phyloP scores from a whole-genome alignment of 345 rosid genomes.

The Citrus sinensis region DNA sequence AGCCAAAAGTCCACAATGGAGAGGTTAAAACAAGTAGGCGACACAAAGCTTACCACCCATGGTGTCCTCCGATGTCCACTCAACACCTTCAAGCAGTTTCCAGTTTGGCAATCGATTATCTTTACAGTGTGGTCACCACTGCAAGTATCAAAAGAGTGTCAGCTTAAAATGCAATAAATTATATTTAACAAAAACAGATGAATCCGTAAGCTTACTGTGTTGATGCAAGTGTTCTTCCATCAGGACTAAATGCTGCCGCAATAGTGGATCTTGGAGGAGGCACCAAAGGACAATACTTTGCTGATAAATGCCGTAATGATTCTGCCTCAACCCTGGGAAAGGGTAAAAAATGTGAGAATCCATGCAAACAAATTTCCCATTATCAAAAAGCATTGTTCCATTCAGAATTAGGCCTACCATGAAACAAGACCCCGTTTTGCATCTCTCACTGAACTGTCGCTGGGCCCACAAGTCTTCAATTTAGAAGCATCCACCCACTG shows the following conservation, averaged over 20 bases:
- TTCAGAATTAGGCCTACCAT: constrained; percentile 37
- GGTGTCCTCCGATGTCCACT: constrained; percentile 96
- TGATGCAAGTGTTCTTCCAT: constrained; percentile 86
- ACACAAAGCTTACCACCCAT: constrained; percentile 82
- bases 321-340: constrained; percentile 78
- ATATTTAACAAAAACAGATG: not conserved
- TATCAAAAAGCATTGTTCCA: constrained; percentile 1
- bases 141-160: constrained; percentile 18
- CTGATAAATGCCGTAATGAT: constrained; percentile 74
- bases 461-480: constrained; percentile 31
- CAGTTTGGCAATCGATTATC: constrained; percentile 85
- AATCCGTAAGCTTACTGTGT: constrained; percentile 58
- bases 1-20: not conserved
- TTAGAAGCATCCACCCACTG: constrained; percentile 58
- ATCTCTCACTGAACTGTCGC: constrained; percentile 48
- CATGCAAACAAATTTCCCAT: not conserved
- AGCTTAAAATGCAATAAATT: constrained; percentile 18
- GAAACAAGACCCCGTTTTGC: constrained; percentile 66
- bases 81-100: constrained; percentile 88
- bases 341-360: not conserved
- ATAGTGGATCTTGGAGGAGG: constrained; percentile 99
- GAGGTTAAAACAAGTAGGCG: not conserved
- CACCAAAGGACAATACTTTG: constrained; percentile 73
- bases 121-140: constrained; percentile 98
- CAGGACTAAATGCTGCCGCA: constrained; percentile 96